Evolutionary conservation across 176 grass and related monocot species (phyloP).

Genomic region (Musa beccarii): DNA sequence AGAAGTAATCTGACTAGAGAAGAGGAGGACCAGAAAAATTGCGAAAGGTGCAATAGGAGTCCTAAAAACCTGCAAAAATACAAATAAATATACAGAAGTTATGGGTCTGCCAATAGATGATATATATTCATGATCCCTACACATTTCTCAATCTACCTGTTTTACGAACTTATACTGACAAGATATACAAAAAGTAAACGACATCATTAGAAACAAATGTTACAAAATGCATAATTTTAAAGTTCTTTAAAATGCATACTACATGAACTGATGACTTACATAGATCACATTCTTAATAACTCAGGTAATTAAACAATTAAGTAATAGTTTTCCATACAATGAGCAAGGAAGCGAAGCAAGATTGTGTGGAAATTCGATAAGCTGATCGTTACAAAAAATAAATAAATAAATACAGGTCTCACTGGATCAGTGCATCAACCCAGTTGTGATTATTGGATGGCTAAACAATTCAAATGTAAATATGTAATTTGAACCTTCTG

Average conservation of each 20-base stretch:
- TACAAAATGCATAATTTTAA: not conserved
- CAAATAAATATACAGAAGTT: not conserved
- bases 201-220: not conserved
- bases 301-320: not conserved
- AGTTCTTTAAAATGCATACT: too few relatives aligned
- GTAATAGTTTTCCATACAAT: not conserved
- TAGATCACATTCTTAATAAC: not conserved
- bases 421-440: not conserved
- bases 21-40: conserved; percentile 84
- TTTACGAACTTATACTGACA: not conserved
- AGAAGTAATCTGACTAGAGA: conserved; percentile 68
- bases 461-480: too few relatives aligned
- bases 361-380: not conserved
- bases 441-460: too few relatives aligned
- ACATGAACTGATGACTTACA: too few relatives aligned
- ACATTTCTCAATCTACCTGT: not conserved
- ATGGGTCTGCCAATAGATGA: not conserved
- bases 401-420: not conserved
- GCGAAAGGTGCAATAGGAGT: conserved; percentile 65
- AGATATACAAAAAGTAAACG: not conserved
- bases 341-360: not conserved
- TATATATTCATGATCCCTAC: not conserved
- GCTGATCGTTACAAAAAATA: not conserved
- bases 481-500: too few relatives aligned
- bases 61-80: conserved; percentile 58